Evolutionary conservation across 2,329 filamentous ascomycete genomes (phyloP).

Genomic region (Pseudocercospora crystallina): DNA sequence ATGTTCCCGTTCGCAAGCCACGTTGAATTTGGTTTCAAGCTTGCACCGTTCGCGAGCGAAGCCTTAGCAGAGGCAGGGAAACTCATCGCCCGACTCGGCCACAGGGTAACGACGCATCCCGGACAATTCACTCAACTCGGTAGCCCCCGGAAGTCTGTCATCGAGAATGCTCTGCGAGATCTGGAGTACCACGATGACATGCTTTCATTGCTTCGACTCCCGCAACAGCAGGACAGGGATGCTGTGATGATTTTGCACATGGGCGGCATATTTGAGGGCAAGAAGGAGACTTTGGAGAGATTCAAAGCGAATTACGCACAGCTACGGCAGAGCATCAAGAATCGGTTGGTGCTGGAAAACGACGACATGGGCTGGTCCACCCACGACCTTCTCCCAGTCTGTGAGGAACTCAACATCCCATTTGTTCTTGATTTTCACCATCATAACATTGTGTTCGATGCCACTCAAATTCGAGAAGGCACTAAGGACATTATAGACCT

Average conservation of each 20-base stretch:
- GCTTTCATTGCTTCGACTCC: slow-evolving; percentile 72
- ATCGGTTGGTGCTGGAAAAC: slow-evolving; percentile 84
- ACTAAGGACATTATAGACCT: slow-evolving; percentile 76
- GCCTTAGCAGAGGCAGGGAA: slow-evolving; percentile 73
- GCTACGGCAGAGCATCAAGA: slow-evolving; percentile 70
- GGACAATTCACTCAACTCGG: slow-evolving; percentile 92
- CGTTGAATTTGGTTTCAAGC: slow-evolving; percentile 63
- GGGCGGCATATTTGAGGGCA: slow-evolving; percentile 88
- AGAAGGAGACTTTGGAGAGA: slow-evolving; percentile 71
- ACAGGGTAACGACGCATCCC: slow-evolving; percentile 85
- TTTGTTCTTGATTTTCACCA: slow-evolving; percentile 92
- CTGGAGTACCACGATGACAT: slow-evolving; percentile 86
- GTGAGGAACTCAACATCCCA: slow-evolving; percentile 91
- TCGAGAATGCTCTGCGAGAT: slow-evolving; percentile 74
- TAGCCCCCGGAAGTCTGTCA: slow-evolving; percentile 74
- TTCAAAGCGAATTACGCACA: slow-evolving; percentile 73
- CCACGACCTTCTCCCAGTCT: slow-evolving; percentile 84
- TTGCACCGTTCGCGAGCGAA: slow-evolving; percentile 79
- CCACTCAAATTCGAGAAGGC: slow-evolving; percentile 71
- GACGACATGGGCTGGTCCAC: slow-evolving; percentile 93
- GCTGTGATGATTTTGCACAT: slow-evolving; percentile 95
- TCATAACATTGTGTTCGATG: slow-evolving; percentile 89
- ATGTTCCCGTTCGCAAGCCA: slow-evolving; percentile 52
- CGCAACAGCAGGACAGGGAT: slow-evolving; percentile 75
- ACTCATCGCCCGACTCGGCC: slow-evolving; percentile 74